Evolutionary conservation across 2,329 filamentous ascomycete genomes (phyloP).

Genomic region (Fusarium keratoplasticum): DNA sequence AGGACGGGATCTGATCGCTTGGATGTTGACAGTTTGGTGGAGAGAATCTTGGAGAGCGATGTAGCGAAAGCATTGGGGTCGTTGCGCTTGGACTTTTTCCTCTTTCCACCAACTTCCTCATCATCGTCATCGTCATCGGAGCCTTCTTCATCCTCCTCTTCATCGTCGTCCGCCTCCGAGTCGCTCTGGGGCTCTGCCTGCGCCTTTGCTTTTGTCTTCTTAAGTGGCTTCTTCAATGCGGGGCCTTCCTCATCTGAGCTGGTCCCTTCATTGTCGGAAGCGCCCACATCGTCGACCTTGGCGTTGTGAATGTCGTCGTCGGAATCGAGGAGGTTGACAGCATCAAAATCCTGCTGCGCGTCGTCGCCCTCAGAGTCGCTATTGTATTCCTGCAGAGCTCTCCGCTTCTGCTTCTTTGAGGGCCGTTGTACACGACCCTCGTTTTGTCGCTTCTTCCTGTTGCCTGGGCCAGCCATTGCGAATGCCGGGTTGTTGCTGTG

Average conservation of each 20-base stretch:
- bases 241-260: conserved; percentile 52
- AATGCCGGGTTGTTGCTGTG: conserved; percentile 17
- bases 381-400: conserved; percentile 60
- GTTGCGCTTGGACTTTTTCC: conserved; percentile 82
- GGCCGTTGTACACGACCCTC: conserved; percentile 53
- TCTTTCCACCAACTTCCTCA: conserved; percentile 50
- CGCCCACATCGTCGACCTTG: conserved; percentile 61
- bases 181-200: conserved; percentile 37
- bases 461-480: conserved; percentile 49
- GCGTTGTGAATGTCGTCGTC: conserved; percentile 69
- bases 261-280: conserved; percentile 51
- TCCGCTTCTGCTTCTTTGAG: conserved; percentile 65
- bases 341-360: conserved; percentile 56
- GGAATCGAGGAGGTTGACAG: conserved; percentile 67
- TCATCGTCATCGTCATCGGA: conserved; percentile 55
- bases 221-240: conserved; percentile 45
- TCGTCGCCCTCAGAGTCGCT: conserved; percentile 63
- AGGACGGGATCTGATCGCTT: conserved; percentile 93
- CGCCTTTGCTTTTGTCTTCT: conserved; percentile 47
- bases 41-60: conserved; percentile 92
- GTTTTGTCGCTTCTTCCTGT: conserved; percentile 51
- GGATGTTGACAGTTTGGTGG: conserved; percentile 84
- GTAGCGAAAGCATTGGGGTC: conserved; percentile 92
- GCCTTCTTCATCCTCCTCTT: conserved; percentile 41
- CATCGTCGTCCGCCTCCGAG: conserved; percentile 38